Conservation (phyloP, 106 monocot genomes). For the Dioscorea dumetorum region DNA sequence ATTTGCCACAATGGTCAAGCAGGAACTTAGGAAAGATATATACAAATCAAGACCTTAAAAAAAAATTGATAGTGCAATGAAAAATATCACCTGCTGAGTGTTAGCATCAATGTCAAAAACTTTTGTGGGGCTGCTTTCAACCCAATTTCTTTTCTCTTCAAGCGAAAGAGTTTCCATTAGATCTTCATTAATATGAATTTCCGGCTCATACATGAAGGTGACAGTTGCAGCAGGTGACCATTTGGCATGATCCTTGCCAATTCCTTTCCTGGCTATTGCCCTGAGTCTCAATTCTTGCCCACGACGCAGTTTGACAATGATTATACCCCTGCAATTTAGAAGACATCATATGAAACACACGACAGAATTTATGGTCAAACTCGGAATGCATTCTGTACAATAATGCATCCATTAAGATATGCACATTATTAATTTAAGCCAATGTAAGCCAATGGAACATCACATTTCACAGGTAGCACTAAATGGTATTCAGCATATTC, state of each 20-base stretch:
- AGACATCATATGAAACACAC: neutral
- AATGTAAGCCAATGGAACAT: too few species aligned
- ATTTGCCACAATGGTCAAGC: too few species aligned
- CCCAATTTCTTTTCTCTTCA: slow-evolving; percentile 62
- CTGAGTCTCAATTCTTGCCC: slow-evolving; percentile 92
- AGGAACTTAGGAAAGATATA: too few species aligned
- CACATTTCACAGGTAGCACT: too few species aligned
- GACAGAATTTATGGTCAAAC: too few species aligned
- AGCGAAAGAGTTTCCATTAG: slow-evolving; percentile 81
- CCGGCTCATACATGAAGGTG: slow-evolving; percentile 96
- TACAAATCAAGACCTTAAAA: too few species aligned
- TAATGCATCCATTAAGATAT: too few species aligned
- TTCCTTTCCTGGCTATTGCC: slow-evolving; percentile 96
- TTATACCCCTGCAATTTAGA: slow-evolving; percentile 54
- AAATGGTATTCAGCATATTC: too few species aligned
- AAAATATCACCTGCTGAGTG: slow-evolving; percentile 59
- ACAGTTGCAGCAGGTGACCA: slow-evolving; percentile 98
- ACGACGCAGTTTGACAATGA: slow-evolving; percentile 91
- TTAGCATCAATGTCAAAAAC: slow-evolving; percentile 80
- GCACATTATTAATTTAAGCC: too few species aligned
- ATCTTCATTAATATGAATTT: slow-evolving; percentile 92
- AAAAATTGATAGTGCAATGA: neutral
- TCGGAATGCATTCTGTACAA: too few species aligned
- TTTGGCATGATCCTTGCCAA: slow-evolving; percentile 98
- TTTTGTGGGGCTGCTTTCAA: slow-evolving; percentile 95